A percentile compares a stretch with the other conserved stretches of the same genome.
Conservation (phyloP, 108 stramenopile genomes). For the Skeletonema potamos region DNA sequence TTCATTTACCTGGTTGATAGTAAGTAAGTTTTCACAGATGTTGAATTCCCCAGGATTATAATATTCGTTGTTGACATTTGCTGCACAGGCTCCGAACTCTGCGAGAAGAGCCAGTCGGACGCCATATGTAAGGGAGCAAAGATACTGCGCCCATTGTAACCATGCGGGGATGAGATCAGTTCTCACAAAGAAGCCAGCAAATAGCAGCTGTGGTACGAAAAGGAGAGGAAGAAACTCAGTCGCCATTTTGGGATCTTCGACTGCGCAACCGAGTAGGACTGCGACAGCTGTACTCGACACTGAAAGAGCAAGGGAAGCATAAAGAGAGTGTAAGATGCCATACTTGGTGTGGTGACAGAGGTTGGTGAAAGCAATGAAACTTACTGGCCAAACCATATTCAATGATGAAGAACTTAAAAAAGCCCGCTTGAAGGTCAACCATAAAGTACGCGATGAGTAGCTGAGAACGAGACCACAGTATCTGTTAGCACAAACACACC, state of each 20-base stretch:
- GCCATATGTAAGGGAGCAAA: slow-evolving; percentile 70
- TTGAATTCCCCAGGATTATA: slow-evolving; percentile 8
- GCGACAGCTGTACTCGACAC: slow-evolving; percentile 46
- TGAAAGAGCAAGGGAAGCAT: not conserved
- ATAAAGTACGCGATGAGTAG: slow-evolving; percentile 55
- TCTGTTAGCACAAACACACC: not conserved
- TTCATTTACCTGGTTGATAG: slow-evolving; percentile 23
- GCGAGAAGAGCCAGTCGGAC: slow-evolving; percentile 50
- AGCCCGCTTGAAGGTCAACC: slow-evolving; percentile 59
- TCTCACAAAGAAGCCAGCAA: slow-evolving; percentile 79
- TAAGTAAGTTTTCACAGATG: slow-evolving; percentile 54
- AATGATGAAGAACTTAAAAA: slow-evolving; percentile 46
- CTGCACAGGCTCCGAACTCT: slow-evolving; percentile 62
- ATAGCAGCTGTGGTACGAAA: slow-evolving; percentile 87
- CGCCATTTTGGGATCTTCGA: slow-evolving; percentile 69
- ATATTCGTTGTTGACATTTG: not conserved
- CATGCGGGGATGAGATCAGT: slow-evolving; percentile 68
- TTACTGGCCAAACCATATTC: slow-evolving; percentile 59
- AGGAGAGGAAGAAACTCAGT: slow-evolving; percentile 70
- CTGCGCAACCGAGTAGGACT: slow-evolving; percentile 63
- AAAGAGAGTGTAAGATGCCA: not conserved
- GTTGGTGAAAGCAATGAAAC: slow-evolving; percentile 17
- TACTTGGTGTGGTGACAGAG: not conserved
- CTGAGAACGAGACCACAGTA: not conserved
- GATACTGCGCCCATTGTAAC: slow-evolving; percentile 75